A percentile compares a stretch with the other conserved stretches of the same genome.
Conservation (phyloP, 2,329 filamentous ascomycete genomes). For the Periglandula ipomoeae region DNA sequence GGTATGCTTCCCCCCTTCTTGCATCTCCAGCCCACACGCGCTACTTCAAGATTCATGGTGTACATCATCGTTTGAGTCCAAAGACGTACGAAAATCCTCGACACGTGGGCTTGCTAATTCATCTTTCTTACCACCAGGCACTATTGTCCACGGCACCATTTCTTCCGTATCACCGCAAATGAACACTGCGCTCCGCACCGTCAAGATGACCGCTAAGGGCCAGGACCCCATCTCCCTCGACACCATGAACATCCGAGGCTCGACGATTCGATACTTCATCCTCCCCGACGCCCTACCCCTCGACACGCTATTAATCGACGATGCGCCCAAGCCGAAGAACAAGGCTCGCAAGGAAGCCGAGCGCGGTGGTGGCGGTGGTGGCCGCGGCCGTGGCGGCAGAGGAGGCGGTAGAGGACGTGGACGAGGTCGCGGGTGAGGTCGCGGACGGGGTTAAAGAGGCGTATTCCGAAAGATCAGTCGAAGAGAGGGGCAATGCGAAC, state of each 20-base stretch:
- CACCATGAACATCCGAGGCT: slow-evolving; percentile 93
- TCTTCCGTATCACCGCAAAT: slow-evolving; percentile 95
- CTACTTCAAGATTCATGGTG: not conserved
- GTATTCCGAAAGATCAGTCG: not conserved
- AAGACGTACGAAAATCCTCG: too few relatives aligned
- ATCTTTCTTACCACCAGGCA: slow-evolving; percentile 48
- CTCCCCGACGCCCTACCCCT: slow-evolving; percentile 91
- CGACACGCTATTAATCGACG: slow-evolving; percentile 91
- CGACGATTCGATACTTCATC: slow-evolving; percentile 93
- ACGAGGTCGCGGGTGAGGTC: slow-evolving; percentile 22
- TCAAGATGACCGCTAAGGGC: slow-evolving; percentile 90
- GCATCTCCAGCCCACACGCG: too few relatives aligned
- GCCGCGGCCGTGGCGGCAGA: slow-evolving; percentile 43
- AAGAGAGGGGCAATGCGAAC: not conserved
- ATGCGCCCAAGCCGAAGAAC: slow-evolving; percentile 98
- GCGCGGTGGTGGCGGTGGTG: slow-evolving; percentile 44
- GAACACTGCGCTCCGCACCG: slow-evolving; percentile 92
- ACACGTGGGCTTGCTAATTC: not conserved
- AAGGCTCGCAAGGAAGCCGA: slow-evolving; percentile 91
- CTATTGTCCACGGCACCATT: slow-evolving; percentile 94
- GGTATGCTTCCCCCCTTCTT: slow-evolving; percentile 49
- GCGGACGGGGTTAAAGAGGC: slow-evolving; percentile 5
- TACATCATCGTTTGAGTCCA: too few relatives aligned
- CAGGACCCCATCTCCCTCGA: slow-evolving; percentile 84
- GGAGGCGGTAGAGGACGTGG: slow-evolving; percentile 39